phyloP scores from a whole-genome alignment of 768 basidiomycete genomes.

The Cubamyces sp. region DNA sequence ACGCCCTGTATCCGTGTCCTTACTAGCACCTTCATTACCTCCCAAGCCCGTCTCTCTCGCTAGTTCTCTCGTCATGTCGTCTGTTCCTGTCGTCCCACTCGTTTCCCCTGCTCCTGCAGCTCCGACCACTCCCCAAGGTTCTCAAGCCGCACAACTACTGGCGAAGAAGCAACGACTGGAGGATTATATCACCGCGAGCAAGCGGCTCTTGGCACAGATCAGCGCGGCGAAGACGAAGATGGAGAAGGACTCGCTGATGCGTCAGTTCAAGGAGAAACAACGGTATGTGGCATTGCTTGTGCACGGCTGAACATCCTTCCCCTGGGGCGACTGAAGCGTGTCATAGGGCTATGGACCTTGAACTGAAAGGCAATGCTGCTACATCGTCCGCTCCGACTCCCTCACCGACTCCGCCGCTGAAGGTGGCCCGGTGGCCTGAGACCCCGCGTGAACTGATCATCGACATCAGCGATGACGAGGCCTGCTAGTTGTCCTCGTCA shows the following conservation, averaged over 20 bases:
- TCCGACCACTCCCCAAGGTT: not conserved
- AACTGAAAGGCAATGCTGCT: constrained; percentile 19
- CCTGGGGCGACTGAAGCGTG: not conserved
- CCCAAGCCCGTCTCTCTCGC: not conserved
- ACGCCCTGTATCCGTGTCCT: not conserved
- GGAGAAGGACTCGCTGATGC: constrained; percentile 52
- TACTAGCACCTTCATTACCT: too few relatives aligned
- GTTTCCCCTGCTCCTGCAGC: not conserved
- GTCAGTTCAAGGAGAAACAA: constrained; percentile 51
- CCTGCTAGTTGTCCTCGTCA: constrained; percentile 32
- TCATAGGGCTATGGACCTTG: constrained; percentile 44
- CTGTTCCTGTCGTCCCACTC: not conserved
- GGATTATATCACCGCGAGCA: constrained; percentile 56
- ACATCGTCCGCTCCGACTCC: not conserved
- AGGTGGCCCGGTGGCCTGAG: constrained; percentile 47
- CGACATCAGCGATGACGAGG: constrained; percentile 56
- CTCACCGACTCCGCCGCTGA: constrained; percentile 4
- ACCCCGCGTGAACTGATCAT: constrained; percentile 47
- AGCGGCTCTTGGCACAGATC: constrained; percentile 52
- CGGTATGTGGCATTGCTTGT: constrained; percentile 43
- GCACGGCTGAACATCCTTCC: not conserved
- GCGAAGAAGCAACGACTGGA: constrained; percentile 53
- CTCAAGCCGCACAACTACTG: not conserved
- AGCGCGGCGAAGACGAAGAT: constrained; percentile 50
- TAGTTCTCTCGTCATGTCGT: not conserved